Conservation (phyloP, 129 eudicot species). For the Calendula officinalis region DNA sequence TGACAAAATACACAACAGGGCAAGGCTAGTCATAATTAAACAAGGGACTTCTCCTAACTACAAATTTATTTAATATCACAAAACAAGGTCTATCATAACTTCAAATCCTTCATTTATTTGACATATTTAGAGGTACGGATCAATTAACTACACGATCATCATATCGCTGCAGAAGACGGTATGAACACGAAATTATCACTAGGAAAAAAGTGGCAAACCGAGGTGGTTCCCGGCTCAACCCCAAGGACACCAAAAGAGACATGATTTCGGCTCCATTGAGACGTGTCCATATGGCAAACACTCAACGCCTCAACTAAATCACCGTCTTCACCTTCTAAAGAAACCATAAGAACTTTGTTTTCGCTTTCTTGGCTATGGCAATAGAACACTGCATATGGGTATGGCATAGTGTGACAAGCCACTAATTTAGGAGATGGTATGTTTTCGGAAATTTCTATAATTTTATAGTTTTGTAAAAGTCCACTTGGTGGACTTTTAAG, state of each 20-base stretch:
- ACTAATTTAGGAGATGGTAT: constrained; percentile 54
- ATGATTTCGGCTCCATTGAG: constrained; percentile 62
- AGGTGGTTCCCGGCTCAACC: constrained; percentile 62
- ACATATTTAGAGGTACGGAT: background rate
- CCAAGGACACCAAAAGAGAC: constrained; percentile 58
- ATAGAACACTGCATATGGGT: constrained; percentile 67
- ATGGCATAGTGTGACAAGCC: constrained; percentile 87
- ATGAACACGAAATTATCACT: constrained; percentile 60
- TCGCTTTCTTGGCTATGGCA: constrained; percentile 69
- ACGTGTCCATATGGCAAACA: constrained; percentile 86
- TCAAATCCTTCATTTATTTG: constrained; percentile 1
- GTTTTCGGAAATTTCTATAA: constrained; percentile 39
- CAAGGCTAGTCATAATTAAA: background rate
- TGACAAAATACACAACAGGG: background rate
- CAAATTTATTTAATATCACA: background rate
- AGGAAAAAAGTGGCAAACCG: constrained; percentile 85
- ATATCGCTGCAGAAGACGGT: constrained; percentile 26
- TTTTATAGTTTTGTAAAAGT: constrained; percentile 52
- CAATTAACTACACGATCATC: background rate
- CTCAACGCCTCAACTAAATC: constrained; percentile 59
- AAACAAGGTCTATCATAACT: background rate
- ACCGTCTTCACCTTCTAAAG: constrained; percentile 58
- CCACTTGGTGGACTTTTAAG: constrained; percentile 33
- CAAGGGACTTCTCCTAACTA: background rate
- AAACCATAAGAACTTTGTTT: constrained; percentile 55